Evolutionary conservation across 1,139 yeast genomes (phyloP), one percentile per base, ranked within the genome.

Genomic region (Debaryomyces subglobosus): DNA sequence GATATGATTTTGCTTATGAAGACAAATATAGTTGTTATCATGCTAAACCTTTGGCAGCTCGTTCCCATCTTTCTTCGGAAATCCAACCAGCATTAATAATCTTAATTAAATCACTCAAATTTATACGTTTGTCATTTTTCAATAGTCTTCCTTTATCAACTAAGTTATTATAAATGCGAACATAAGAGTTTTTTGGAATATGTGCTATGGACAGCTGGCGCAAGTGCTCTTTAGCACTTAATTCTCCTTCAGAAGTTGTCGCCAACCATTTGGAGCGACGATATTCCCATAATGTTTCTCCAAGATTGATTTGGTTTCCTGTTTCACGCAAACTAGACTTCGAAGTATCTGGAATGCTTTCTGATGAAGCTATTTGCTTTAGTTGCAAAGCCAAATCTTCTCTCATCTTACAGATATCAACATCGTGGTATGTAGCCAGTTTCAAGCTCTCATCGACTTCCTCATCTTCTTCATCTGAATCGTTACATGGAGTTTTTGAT

Each of bases 61-160:
- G 59, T 47, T 84, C 89, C 85, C 89, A 86, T 57, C 78, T 78
- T 50, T 78, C 84, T 20, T 79, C 81, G 47, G 80, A 81, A 16
- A 74, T 71, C 95, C 95, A 87, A 6, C 92, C 94, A 5, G 82
- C 78, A 57, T 86, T 79, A 33, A 86, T 77, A 13, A 86, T 77
- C 49, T 74, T 75, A 47, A 86, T 60, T 40, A 84, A 78, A 59
- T 86, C 92, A 49, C 67, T 67, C 54, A 86, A 70, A 61, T 85
- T 86, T 62, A 87, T 68, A 30, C 84, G 81, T 57, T 72, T 78
- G 35, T 64, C 69, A 1, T 55, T 41, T 54, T 77, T 81, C 56
- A 87, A 71, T 2, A 75, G 70, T 56, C 77, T 79, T 33, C 82
- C 83, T 59, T 82, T 82, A 29, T 82, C 78, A 15, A 86, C 83